Percentiles rank a stretch among this genome's conserved stretches.
Evolutionary conservation across 768 basidiomycete genomes (phyloP).

Genomic region (Rossbeevera mucosa): DNA sequence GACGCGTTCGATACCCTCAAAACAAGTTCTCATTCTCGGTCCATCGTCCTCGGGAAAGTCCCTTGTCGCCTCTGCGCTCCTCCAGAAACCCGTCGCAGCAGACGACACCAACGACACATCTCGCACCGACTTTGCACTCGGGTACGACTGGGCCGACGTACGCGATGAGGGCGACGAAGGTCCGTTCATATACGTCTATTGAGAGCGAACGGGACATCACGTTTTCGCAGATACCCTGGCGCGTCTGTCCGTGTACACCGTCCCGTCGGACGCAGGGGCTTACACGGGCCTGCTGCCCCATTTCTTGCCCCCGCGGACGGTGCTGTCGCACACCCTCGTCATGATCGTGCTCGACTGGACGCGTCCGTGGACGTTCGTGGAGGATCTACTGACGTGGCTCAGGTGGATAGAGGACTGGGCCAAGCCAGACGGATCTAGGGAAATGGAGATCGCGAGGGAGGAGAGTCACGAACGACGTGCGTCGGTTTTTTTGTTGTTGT

Average conservation of each 20-base stretch:
- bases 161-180: slow-evolving; percentile 94
- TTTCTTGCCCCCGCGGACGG: slow-evolving; percentile 67
- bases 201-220: too few species aligned
- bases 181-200: too few species aligned
- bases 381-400: slow-evolving; percentile 82
- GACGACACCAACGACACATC: slow-evolving; percentile 58
- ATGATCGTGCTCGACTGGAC: slow-evolving; percentile 95
- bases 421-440: slow-evolving; percentile 60
- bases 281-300: slow-evolving; percentile 71
- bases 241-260: slow-evolving; percentile 86
- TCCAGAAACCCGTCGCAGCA: slow-evolving; percentile 55
- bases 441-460: slow-evolving; percentile 69
- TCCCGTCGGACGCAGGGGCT: slow-evolving; percentile 71
- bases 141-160: slow-evolving; percentile 90
- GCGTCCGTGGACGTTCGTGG: slow-evolving; percentile 84
- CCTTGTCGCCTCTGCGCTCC: slow-evolving; percentile 61
- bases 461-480: slow-evolving; percentile 80
- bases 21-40: slow-evolving; percentile 83
- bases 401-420: slow-evolving; percentile 81
- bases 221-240: slow-evolving; percentile 69
- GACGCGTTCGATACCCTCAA: slow-evolving; percentile 75
- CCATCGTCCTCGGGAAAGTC: slow-evolving; percentile 78
- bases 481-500: slow-evolving; percentile 37
- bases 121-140: slow-evolving; percentile 75
- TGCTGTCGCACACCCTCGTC: slow-evolving; percentile 68